phyloP scores from a whole-genome alignment of 768 basidiomycete genomes.

The Boletus huronensis region DNA sequence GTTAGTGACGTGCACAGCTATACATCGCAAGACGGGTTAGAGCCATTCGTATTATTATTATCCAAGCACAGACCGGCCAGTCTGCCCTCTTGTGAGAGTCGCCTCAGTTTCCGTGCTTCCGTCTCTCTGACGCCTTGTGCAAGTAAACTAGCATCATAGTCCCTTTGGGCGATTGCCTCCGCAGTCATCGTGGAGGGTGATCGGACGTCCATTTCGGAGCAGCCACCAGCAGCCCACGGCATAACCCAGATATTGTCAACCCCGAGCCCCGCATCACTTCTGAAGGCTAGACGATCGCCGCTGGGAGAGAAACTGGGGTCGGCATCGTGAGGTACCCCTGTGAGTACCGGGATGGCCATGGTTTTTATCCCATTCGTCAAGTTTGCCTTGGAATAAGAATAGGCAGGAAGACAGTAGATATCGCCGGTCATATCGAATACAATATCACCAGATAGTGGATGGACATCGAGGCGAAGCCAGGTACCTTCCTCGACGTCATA shows the following conservation, averaged over 20 bases:
- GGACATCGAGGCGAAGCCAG: conserved; percentile 72
- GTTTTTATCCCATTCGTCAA: conserved; percentile 23
- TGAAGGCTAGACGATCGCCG: conserved; percentile 62
- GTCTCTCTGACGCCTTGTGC: conserved; percentile 51
- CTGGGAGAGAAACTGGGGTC: conserved; percentile 72
- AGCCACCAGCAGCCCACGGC: conserved; percentile 54
- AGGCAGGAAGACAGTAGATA: conserved; percentile 62
- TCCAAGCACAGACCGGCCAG: conserved; percentile 34
- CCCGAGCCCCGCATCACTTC: conserved; percentile 69
- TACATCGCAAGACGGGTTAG: conserved; percentile 5
- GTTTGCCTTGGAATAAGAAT: conserved; percentile 33
- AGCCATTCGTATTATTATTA: not conserved
- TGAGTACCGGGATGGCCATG: conserved; percentile 55
- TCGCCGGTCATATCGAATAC: conserved; percentile 76
- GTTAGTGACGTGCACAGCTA: conserved; percentile 56
- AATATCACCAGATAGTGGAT: conserved; percentile 65
- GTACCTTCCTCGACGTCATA: conserved; percentile 74
- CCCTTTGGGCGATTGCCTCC: conserved; percentile 35
- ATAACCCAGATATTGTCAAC: conserved; percentile 74
- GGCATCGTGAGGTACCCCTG: conserved; percentile 65
- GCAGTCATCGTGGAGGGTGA: conserved; percentile 33
- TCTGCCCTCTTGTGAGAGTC: conserved; percentile 59
- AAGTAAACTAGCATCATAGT: conserved; percentile 46
- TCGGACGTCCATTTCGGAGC: conserved; percentile 55
- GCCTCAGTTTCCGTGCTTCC: conserved; percentile 39